phyloP scores from a whole-genome alignment of 2,329 filamentous ascomycete genomes.

The Cercospora beticola region DNA sequence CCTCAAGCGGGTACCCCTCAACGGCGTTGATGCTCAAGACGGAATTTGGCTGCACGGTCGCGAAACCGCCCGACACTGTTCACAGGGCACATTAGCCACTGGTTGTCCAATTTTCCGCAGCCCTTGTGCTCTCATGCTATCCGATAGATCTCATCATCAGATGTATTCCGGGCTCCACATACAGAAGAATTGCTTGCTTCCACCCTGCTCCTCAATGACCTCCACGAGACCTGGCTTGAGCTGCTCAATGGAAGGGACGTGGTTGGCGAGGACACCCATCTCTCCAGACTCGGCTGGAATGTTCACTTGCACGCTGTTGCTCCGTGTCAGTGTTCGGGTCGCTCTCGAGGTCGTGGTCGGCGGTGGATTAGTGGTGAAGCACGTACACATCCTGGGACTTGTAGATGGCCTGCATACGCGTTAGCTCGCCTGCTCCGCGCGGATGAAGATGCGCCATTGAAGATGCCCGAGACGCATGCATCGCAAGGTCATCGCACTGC shows the following conservation, averaged over 20 bases:
- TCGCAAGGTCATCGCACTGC: neutral
- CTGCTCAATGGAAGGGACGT: conserved; percentile 98
- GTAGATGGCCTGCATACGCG: conserved; percentile 59
- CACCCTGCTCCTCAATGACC: conserved; percentile 88
- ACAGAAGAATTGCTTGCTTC: conserved; percentile 98
- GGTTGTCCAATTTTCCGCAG: neutral
- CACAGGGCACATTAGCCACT: conserved; percentile 10
- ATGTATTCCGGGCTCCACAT: conserved; percentile 48
- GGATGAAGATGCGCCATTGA: neutral
- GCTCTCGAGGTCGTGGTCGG: conserved; percentile 7
- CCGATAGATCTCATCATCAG: neutral
- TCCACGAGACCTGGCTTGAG: conserved; percentile 95
- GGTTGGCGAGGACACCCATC: conserved; percentile 99
- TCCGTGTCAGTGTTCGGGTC: conserved; percentile 27
- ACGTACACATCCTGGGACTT: conserved; percentile 70
- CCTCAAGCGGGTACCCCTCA: conserved; percentile 90
- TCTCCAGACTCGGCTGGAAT: conserved; percentile 96
- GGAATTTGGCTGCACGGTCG: conserved; percentile 93
- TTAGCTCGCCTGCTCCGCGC: neutral
- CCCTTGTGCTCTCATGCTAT: neutral
- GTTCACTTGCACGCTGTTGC: conserved; percentile 88
- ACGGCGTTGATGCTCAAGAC: conserved; percentile 96
- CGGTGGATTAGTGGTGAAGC: conserved; percentile 14
- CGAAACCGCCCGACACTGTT: conserved; percentile 91
- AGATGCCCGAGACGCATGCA: neutral